Evolutionary conservation across 1,284 basidiomycete genomes (phyloP), one percentile per base, ranked within the genome.

Genomic region (Porogramme epimiltina): DNA sequence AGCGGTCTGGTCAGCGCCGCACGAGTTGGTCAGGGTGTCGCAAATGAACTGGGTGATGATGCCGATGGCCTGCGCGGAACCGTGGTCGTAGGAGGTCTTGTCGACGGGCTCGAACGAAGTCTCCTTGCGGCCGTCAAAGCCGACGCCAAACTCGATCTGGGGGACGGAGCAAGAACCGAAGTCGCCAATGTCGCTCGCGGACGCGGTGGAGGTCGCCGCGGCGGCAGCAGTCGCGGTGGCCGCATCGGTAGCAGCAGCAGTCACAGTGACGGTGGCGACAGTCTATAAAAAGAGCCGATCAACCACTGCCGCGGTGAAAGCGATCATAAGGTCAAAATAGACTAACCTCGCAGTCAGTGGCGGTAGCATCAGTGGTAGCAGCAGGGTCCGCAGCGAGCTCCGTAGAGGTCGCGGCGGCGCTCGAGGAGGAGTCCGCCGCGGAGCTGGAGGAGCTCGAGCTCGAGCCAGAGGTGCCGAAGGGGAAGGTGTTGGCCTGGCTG

Each of bases 121-220:
- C 60, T 85, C 84, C 58, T 73, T 78, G 45, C 84, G 74, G 55
- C 70, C 70, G 59, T 86, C 81, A 54, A 86, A 82, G 8, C 82
- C 82, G 9, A 63, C 71, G 25, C 73, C 82, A 59, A 87, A 87
- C 57, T 80, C 74, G 56, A 88, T 84, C 64, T 82, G 67, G 13
- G 82, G 82, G 24, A 78, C 69, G 3, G 76, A 70, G 72, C 83
- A 85, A 24, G 65, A 70, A n/a, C 83, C 82, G 56, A 84, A 84
- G 66, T 81, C 63, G n/a, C 74, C 76, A 49, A 75, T 73, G 46
- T 48, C 61, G 19, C 62, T 50, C n/a, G 62, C 42, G 5, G 61
- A 49, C 18, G 61, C 60, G 13, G 64, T 61, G 13, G 63, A 52
- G 6, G 62, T 53, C 9, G 67, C 54, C 11, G 66, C 43, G 4